phyloP scores from a whole-genome alignment of 116 monocot genomes.

The Dioscorea cayenensis region DNA sequence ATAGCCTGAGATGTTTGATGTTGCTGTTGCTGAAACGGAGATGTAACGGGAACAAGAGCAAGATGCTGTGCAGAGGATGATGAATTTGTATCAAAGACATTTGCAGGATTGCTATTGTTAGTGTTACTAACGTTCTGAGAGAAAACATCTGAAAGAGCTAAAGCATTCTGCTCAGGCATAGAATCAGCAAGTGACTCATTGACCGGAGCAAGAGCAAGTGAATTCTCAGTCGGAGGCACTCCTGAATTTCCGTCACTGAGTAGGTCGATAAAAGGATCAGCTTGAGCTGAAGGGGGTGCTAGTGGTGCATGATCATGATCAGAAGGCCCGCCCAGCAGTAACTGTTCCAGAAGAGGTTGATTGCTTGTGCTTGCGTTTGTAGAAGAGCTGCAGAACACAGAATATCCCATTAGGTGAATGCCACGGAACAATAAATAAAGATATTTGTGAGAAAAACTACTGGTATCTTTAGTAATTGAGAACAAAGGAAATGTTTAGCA shows the following conservation, averaged over 20 bases:
- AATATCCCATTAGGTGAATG: not conserved
- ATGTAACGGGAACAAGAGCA: slow-evolving; percentile 1
- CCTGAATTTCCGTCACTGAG: slow-evolving; percentile 64
- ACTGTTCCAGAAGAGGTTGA: slow-evolving; percentile 39
- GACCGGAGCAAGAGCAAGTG: slow-evolving; percentile 71
- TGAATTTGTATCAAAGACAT: slow-evolving; percentile 22
- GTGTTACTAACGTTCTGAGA: slow-evolving; percentile 23
- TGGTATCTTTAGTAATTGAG: too few relatives aligned
- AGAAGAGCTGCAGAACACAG: slow-evolving; percentile 25
- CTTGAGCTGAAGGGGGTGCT: slow-evolving; percentile 22
- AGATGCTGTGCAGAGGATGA: slow-evolving; percentile 17
- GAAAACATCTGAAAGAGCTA: slow-evolving; percentile 84
- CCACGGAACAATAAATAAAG: too few relatives aligned
- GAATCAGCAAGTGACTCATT: slow-evolving; percentile 30
- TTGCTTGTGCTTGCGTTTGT: slow-evolving; percentile 27
- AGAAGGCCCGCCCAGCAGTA: slow-evolving; percentile 52
- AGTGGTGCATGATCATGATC: slow-evolving; percentile 34
- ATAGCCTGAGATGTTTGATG: slow-evolving; percentile 14
- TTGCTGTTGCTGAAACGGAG: slow-evolving; percentile 8
- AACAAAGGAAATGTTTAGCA: too few relatives aligned
- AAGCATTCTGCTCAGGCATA: slow-evolving; percentile 52
- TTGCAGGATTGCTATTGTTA: slow-evolving; percentile 14
- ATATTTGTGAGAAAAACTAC: too few relatives aligned
- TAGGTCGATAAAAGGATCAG: slow-evolving; percentile 68
- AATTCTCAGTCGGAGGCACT: slow-evolving; percentile 33